Evolutionary conservation across 768 basidiomycete species (phyloP).

Genomic region (Leccinellum rugosiceps): DNA sequence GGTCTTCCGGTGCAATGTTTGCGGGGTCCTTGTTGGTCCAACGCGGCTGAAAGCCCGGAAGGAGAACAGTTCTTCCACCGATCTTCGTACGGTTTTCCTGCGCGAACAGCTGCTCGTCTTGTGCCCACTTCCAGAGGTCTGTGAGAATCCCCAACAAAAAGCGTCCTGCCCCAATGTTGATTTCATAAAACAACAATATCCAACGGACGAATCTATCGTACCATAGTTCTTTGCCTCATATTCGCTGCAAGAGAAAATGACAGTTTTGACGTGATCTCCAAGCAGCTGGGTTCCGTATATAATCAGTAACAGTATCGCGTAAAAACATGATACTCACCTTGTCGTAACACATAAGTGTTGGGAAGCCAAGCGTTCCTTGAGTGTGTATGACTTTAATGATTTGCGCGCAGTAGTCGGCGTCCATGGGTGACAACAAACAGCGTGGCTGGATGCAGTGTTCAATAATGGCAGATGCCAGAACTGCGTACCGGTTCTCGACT

Average conservation of each 20-base stretch:
- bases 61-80: conserved; percentile 54
- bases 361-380: conserved; percentile 87
- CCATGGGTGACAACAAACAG: conserved; percentile 91
- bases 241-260: conserved; percentile 92
- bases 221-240: conserved; percentile 96
- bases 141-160: conserved; percentile 78
- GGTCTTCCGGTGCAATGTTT: conserved; percentile 42
- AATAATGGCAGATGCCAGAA: conserved; percentile 62
- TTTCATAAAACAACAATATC: conserved; percentile 1
- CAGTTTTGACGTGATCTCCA: conserved; percentile 76
- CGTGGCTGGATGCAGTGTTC: conserved; percentile 94
- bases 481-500: conserved; percentile 37
- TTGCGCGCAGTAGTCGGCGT: conserved; percentile 91
- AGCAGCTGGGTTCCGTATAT: conserved; percentile 56
- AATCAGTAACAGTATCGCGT: background rate
- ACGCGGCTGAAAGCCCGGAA: conserved; percentile 68
- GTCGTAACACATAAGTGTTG: conserved; percentile 81
- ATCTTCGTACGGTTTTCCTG: conserved; percentile 66
- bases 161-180: conserved; percentile 52
- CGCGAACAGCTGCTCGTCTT: conserved; percentile 69
- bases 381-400: conserved; percentile 86
- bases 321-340: conserved; percentile 44
- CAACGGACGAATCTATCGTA: conserved; percentile 28
- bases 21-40: conserved; percentile 43
- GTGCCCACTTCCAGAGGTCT: conserved; percentile 78